Conservation (phyloP, 202 grass and related monocot genomes). For the Brachypodium distachyon region DNA sequence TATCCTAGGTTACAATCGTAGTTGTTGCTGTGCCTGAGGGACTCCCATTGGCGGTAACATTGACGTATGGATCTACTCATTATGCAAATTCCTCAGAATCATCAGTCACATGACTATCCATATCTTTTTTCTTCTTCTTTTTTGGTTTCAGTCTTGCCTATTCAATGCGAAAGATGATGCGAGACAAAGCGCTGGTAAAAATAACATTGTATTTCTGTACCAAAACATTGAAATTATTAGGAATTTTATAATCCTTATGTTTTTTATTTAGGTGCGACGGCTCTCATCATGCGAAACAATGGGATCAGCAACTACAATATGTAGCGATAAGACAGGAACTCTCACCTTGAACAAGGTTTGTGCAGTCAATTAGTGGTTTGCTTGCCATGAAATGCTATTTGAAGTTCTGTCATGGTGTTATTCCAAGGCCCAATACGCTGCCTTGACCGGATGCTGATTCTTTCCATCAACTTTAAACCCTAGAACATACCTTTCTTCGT, state of each 20-base stretch:
- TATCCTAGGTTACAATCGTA: slow-evolving; percentile 78
- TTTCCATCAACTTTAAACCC: background rate
- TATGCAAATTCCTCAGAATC: slow-evolving; percentile 22
- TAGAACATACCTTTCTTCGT: background rate
- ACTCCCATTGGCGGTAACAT: slow-evolving; percentile 89
- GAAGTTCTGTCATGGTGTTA: slow-evolving; percentile 4
- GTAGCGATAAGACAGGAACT: slow-evolving; percentile 93
- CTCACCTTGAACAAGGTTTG: slow-evolving; percentile 89
- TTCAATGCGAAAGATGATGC: slow-evolving; percentile 98
- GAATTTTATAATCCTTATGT: background rate
- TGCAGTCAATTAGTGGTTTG: slow-evolving; percentile 8
- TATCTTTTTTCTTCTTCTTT: no score
- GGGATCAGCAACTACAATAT: slow-evolving; percentile 95
- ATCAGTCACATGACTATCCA: slow-evolving; percentile 7
- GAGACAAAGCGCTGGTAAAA: slow-evolving; percentile 81
- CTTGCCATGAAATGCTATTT: background rate
- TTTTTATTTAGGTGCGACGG: slow-evolving; percentile 64
- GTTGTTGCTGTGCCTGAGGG: slow-evolving; percentile 98
- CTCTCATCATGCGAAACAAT: slow-evolving; percentile 95
- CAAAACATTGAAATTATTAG: background rate
- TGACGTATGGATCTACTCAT: slow-evolving; percentile 54
- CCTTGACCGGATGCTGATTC: background rate
- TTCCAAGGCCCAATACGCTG: slow-evolving; percentile 9
- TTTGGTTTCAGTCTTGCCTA: slow-evolving; percentile 75
- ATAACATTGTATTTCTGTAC: slow-evolving; percentile 20